Base-by-base conservation (phyloP, 2,329 filamentous ascomycete species). In the Claviceps spartinae region DNA sequence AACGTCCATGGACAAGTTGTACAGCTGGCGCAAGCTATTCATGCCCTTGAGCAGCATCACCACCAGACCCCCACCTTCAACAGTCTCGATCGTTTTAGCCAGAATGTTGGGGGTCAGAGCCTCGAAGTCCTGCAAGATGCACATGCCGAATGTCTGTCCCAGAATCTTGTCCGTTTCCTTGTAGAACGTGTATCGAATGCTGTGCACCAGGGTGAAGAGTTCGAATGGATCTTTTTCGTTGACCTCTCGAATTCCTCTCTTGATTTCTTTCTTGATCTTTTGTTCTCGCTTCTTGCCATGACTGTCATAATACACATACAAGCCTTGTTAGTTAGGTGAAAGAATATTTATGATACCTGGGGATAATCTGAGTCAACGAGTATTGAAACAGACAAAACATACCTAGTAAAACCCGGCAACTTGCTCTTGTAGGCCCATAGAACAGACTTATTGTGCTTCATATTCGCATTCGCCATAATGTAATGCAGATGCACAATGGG, bases 341-440 rank as follows among this genome's bases (percentile, higher is more conserved):
- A 9, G 1, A 22, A 18, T 42, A 4, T 42, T 14, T 22, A 34
- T 34, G 9, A 34, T 11, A 34, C 9, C 30, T 34, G 1, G 30
- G 4, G 9, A 34, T 11, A 4, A 34, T 45, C 22, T 30, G 43
- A 14, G 24, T 24, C 3, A 1, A 30, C 5, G 16, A 11, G 30
- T 11, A 34, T 34, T 11, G 4, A 30, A 9, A 6, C 42, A 16
- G 9, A 26, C 4, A 16, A 11, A 34, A 38, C 61, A 50, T 60
- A 79, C 78, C 78, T 89, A 36, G 88, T 94, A 67, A 97, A 97
- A 48, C 89, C 90, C 36, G 98, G 74, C 11, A 98, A 78, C 69
- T 98, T 93, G 68, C 94, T 95, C 77, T 97, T 97, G 75, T 98
- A 98, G 20, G 93, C 91, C 93, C 93, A 98, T 11, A 98, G 74